These are phyloP conservation scores for Kluyveromyces nonfermentans DNA, from an alignment of 805 yeast genomes.

Conservation along the genomic window DNA sequence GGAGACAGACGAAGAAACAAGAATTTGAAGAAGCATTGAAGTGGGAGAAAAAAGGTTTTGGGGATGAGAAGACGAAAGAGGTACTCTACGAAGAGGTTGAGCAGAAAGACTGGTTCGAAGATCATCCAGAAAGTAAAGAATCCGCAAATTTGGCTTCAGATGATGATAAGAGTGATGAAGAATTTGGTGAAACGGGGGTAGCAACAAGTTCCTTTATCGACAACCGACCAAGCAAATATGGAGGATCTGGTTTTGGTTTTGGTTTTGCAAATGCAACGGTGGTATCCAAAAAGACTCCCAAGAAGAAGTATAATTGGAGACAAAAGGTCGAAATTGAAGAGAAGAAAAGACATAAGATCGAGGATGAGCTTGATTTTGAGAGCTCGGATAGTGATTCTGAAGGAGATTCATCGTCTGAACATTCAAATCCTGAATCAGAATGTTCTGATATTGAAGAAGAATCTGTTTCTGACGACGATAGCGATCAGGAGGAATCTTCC, in stretches of 20 bases:
- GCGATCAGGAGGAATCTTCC: slow-evolving; percentile 28
- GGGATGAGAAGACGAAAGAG: slow-evolving; percentile 47
- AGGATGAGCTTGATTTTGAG: slow-evolving; percentile 55
- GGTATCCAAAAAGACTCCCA: slow-evolving; percentile 27
- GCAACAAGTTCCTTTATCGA: slow-evolving; percentile 47
- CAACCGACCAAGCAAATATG: slow-evolving; percentile 52
- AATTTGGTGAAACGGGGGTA: slow-evolving; percentile 16
- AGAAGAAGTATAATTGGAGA: slow-evolving; percentile 70
- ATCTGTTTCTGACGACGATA: slow-evolving; percentile 26
- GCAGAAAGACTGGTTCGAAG: slow-evolving; percentile 51
- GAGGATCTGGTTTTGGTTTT: slow-evolving; percentile 61
- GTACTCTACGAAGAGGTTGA: slow-evolving; percentile 63
- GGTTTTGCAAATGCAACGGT: slow-evolving; percentile 51
- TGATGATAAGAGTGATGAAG: slow-evolving; percentile 14
- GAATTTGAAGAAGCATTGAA: slow-evolving; percentile 66
- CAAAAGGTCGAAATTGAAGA: slow-evolving; percentile 41
- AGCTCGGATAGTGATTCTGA: slow-evolving; percentile 26
- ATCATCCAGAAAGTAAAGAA: slow-evolving; percentile 10
- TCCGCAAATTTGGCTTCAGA: slow-evolving; percentile 4
- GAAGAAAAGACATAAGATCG: slow-evolving; percentile 35
- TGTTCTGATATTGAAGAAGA: slow-evolving; percentile 23
- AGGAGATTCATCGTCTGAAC: slow-evolving; percentile 13
- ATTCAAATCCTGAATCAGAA: slow-evolving; percentile 20
- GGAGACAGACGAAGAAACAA: slow-evolving; percentile 57
- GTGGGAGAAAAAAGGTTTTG: slow-evolving; percentile 64